Conservation (phyloP, 805 yeast genomes). For the Ogataea siamensis region DNA sequence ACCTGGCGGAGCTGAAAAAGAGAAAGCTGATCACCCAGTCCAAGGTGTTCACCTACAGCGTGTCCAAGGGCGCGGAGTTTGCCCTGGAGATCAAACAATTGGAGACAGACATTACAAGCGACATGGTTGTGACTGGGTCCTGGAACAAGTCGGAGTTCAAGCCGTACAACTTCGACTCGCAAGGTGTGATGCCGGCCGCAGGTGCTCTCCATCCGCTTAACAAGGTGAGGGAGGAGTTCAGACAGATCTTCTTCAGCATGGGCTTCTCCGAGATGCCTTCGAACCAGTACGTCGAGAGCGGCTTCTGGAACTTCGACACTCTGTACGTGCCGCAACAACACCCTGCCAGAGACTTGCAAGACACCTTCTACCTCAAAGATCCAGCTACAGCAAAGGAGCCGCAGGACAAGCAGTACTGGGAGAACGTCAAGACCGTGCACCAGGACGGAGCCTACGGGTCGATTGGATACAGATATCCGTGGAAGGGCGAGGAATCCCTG, state of each 20-base stretch:
- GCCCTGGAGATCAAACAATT: slow-evolving; percentile 73
- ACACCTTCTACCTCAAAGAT: slow-evolving; percentile 95
- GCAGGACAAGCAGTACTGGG: slow-evolving; percentile 73
- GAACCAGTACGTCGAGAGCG: slow-evolving; percentile 95
- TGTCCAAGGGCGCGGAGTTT: slow-evolving; percentile 81
- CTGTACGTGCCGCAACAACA: slow-evolving; percentile 98
- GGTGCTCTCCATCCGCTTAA: slow-evolving; percentile 97
- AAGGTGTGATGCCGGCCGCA: slow-evolving; percentile 79
- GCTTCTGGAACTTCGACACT: slow-evolving; percentile 99
- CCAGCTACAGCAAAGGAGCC: slow-evolving; percentile 82
- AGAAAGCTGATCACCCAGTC: slow-evolving; percentile 77
- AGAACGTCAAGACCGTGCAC: slow-evolving; percentile 79
- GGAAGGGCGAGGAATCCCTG: slow-evolving; percentile 89
- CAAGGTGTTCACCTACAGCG: slow-evolving; percentile 71
- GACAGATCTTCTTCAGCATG: slow-evolving; percentile 96
- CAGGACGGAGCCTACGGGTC: slow-evolving; percentile 90
- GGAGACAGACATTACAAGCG: slow-evolving; percentile 93
- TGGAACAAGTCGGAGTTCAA: slow-evolving; percentile 87
- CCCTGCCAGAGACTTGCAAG: slow-evolving; percentile 99
- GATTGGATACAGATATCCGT: slow-evolving; percentile 96
- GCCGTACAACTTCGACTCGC: slow-evolving; percentile 93
- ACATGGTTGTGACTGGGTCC: slow-evolving; percentile 78
- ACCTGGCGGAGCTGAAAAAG: slow-evolving; percentile 83
- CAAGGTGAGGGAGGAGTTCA: slow-evolving; percentile 95
- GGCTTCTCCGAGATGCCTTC: slow-evolving; percentile 99